Percentiles rank a stretch among this genome's conserved stretches.
These are phyloP conservation scores for Xylaria flabelliformis DNA, from an alignment of 495 filamentous ascomycete species.

Conservation along the genomic window DNA sequence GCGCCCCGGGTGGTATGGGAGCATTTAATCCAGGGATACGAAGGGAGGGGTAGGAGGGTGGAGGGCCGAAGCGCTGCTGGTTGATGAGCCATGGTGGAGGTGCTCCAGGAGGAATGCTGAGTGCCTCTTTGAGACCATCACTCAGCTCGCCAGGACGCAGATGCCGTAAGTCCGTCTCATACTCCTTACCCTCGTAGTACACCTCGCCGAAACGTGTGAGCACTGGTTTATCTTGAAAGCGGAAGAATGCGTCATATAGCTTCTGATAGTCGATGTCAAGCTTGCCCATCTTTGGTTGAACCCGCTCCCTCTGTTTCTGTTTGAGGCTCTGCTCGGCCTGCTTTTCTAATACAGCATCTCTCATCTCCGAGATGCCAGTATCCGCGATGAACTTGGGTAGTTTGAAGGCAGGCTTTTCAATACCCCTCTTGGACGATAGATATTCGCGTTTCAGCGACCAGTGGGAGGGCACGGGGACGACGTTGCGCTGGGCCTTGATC, in stretches of 20 bases:
- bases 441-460: slow-evolving; percentile 98
- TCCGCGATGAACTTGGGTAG: slow-evolving; percentile 97
- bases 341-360: slow-evolving; percentile 94
- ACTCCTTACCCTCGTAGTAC: slow-evolving; percentile 98
- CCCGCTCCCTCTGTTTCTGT: slow-evolving; percentile 93
- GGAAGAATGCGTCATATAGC: slow-evolving; percentile 96
- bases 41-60: slow-evolving; percentile 88
- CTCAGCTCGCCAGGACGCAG: slow-evolving; percentile 89
- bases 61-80: slow-evolving; percentile 90
- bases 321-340: slow-evolving; percentile 89
- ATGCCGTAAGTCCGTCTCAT: slow-evolving; percentile 91
- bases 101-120: slow-evolving; percentile 92
- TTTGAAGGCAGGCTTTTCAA: slow-evolving; percentile 92
- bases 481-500: slow-evolving; percentile 93
- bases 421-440: slow-evolving; percentile 90
- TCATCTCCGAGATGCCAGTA: slow-evolving; percentile 97
- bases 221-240: slow-evolving; percentile 93
- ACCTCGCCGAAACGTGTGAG: slow-evolving; percentile 95
- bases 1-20: slow-evolving; percentile 89
- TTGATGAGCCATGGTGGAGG: slow-evolving; percentile 98
- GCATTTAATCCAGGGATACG: slow-evolving; percentile 95
- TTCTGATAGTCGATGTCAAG: slow-evolving; percentile 98
- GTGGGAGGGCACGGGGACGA: slow-evolving; percentile 90
- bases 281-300: slow-evolving; percentile 95
- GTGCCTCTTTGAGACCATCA: slow-evolving; percentile 87